Percentiles rank a stretch among this genome's conserved stretches.
These are phyloP conservation scores for Secale cereale DNA, from an alignment of 176 grass and related monocot genomes.

Conservation along the genomic window DNA sequence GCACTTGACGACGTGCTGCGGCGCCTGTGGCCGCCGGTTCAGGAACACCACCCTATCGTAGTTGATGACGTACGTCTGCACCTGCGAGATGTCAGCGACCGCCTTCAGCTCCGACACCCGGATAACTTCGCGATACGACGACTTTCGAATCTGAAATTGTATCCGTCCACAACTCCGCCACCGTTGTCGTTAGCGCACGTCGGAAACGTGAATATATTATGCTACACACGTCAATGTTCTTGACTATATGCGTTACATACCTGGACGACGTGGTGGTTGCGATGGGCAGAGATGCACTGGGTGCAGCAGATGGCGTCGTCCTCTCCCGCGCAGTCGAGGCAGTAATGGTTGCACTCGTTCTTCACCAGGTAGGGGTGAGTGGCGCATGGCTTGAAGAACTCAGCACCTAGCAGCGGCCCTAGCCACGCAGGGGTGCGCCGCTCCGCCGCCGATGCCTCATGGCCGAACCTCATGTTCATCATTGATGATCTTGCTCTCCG, in stretches of 20 bases:
- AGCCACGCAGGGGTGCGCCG: constrained; percentile 9
- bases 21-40: background rate
- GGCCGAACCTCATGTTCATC: background rate
- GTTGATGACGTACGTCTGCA: constrained; percentile 21
- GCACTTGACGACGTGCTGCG: background rate
- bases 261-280: background rate
- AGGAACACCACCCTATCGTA: background rate
- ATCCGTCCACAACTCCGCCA: background rate
- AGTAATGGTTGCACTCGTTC: constrained; percentile 13
- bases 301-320: background rate
- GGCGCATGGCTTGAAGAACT: constrained; percentile 6
- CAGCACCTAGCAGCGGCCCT: background rate
- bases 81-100: background rate
- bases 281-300: background rate
- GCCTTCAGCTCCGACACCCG: background rate
- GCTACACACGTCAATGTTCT: background rate
- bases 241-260: background rate
- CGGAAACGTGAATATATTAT: background rate
- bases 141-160: background rate
- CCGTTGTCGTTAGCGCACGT: background rate
- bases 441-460: background rate
- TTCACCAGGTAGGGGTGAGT: background rate
- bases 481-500: background rate
- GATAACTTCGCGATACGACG: background rate
- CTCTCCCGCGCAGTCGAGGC: background rate